Base-by-base conservation (phyloP, 2,329 filamentous ascomycete species). In the Nemania diffusa region DNA sequence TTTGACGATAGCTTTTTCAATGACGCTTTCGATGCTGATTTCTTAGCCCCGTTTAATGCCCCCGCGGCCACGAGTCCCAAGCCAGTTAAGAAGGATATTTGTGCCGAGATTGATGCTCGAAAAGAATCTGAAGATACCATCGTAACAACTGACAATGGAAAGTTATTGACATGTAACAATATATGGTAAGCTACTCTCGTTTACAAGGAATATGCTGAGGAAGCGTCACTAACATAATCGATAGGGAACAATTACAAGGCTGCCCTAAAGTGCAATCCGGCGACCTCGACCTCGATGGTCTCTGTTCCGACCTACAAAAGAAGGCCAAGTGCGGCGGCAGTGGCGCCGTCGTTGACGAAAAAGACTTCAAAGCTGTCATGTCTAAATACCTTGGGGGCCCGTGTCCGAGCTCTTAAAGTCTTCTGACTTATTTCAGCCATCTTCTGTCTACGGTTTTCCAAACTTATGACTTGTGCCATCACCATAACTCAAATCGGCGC, bases 261-360 rank as follows among this genome's bases (percentile, higher is more conserved):
- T 97, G 94, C 79, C 90, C 93, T 67, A 94, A 92, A 78, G 96
- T 97, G 73, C 92, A 94, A 77, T 92, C 88, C 65, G 94, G 94
- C 73, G 94, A 97, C 73, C 93, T 98, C 71, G 96, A 99, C 73
- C 91, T 99, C 56, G 96, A 99, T 77, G 90, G 91, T 37, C 87
- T 99, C 26, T 99, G 96, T 82, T 92, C 91, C 4, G 94, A 99
- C 78, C 88, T 99, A 15, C 92, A 95, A 71, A 92, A 94, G 78
- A 99, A 99, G 83, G 96, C 96, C 65, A 96, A 95, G 77, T 99
- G 96, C 79, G 97, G 94, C 0, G 92, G 97, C 73, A 91, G 87
- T 20, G 95, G 96, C 17, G 93, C 97, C 13, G 93, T 97, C 20
- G 92, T 99, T 26, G 91, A 94, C 69, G 90, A 97, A 81, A 88